Conservation (phyloP, 2,329 filamentous ascomycete species). For the Rhinocladiella similis region DNA sequence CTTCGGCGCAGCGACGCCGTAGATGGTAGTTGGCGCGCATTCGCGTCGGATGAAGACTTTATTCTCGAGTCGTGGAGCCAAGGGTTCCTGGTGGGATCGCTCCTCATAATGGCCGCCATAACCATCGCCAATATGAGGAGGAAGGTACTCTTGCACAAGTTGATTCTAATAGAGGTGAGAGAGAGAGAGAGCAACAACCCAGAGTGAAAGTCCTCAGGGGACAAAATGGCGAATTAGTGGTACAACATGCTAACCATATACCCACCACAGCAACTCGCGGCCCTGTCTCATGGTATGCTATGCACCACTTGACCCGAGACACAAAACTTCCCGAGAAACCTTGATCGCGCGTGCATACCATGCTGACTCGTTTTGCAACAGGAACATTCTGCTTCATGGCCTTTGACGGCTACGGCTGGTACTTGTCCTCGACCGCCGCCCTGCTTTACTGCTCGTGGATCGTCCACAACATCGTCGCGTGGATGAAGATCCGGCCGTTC, state of each 20-base stretch:
- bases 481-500: conserved; percentile 67
- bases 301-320: too few species aligned
- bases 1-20: conserved; percentile 13
- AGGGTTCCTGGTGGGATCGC: conserved; percentile 43
- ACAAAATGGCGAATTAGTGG: too few species aligned
- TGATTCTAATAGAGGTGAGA: conserved; percentile 45
- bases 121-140: conserved; percentile 46
- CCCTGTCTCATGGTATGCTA: conserved; percentile 21
- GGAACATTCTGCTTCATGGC: conserved; percentile 51
- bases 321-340: too few species aligned
- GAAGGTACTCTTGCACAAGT: conserved; percentile 43
- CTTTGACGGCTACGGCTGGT: conserved; percentile 62
- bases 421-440: conserved; percentile 60
- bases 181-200: neutral
- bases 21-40: conserved; percentile 24
- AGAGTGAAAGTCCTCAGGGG: too few species aligned
- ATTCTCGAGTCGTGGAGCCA: conserved; percentile 44
- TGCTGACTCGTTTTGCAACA: neutral
- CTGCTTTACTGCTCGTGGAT: conserved; percentile 64
- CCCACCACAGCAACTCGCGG: conserved; percentile 20
- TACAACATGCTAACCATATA: too few species aligned
- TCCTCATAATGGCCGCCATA: conserved; percentile 47
- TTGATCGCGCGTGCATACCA: neutral
- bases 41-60: conserved; percentile 28
- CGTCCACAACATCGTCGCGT: conserved; percentile 66